Evolutionary conservation across 1,284 basidiomycete genomes (phyloP), one percentile per base, ranked within the genome.

Genomic region (Ustilago curta): DNA sequence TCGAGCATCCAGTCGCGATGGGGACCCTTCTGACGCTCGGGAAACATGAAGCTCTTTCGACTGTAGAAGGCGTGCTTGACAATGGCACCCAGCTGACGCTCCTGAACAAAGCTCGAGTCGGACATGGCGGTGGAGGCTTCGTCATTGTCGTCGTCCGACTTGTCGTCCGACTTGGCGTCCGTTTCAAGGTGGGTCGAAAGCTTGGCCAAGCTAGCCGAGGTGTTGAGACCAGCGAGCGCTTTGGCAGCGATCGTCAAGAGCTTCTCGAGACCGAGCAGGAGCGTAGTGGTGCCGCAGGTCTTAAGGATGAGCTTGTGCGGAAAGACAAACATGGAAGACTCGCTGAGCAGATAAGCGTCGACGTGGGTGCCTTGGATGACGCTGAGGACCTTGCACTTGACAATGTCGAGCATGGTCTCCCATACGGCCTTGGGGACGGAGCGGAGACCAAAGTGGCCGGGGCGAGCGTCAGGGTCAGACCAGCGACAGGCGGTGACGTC

Each of bases 1-100:
- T 99, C 97, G 68, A 93, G 89, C 77, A 90, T 90, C 97, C 97
- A 99, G 85, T 95, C 93, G 70, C 91, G 89, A 87, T 99, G 97
- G 29, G 96, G 96, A 2, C 95, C 95, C 44, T 88, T 88, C 85
- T 99, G 97, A 48, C 93, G 90, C 85, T 99, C 97, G 18, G 97
- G 97, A 86, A 99, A 99, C 93, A 99, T 98, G 90, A 99, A 99
- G 11, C 92, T 92, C 87, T 99, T 99, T 81, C 96, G 91, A 52
- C 94, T 97, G 88, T 99, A 99, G 88, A 99, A 99, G 60, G 77
- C 77, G 54, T 77, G 73, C 49, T 76, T 63, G 57, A 84, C 83
- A 16, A 78, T 54, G 16, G 61, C 59, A 31, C 81, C 83, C 5
- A 83, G 76, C 52, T 71, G 64, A 27, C 69, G 67, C 32, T 71